Evolutionary conservation across 1,139 yeast species (phyloP).

Genomic region (Taphrina wiesneri): DNA sequence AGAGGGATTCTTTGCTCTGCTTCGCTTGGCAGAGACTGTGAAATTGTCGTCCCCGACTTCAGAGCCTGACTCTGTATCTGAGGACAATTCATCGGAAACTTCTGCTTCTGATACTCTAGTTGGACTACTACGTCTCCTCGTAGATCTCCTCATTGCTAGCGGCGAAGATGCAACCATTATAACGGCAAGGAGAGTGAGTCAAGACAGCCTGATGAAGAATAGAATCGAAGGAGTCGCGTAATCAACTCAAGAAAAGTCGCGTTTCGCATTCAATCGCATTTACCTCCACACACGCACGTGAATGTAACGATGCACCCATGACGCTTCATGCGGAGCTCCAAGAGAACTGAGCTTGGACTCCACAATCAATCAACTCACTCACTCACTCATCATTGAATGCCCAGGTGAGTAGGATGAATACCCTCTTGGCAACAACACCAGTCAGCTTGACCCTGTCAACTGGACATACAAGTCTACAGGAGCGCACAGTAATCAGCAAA

Average conservation of each 20-base stretch:
- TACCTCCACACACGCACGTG: slow-evolving; percentile 1
- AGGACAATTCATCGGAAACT: neutral
- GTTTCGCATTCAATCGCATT: neutral
- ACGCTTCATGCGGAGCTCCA: neutral
- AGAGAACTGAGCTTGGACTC: neutral
- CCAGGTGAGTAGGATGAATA: too few relatives aligned
- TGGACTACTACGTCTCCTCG: slow-evolving; percentile 5
- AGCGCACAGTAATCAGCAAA: neutral
- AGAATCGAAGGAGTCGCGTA: neutral
- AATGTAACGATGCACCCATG: neutral
- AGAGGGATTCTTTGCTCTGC: neutral
- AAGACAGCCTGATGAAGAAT: neutral
- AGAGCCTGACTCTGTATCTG: neutral
- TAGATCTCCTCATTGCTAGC: slow-evolving; percentile 3
- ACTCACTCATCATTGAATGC: too few relatives aligned
- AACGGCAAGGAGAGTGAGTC: neutral
- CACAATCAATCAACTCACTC: too few relatives aligned
- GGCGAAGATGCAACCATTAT: neutral
- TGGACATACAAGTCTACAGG: neutral
- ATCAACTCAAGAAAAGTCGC: neutral
- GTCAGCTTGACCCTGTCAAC: too few relatives aligned
- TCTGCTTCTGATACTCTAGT: neutral
- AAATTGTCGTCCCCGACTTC: neutral
- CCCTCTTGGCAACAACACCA: too few relatives aligned
- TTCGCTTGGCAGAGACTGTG: slow-evolving; percentile 3